Evolutionary conservation across 148 eudicot genomes (phyloP).

Genomic region (Nepenthes gracilis): DNA sequence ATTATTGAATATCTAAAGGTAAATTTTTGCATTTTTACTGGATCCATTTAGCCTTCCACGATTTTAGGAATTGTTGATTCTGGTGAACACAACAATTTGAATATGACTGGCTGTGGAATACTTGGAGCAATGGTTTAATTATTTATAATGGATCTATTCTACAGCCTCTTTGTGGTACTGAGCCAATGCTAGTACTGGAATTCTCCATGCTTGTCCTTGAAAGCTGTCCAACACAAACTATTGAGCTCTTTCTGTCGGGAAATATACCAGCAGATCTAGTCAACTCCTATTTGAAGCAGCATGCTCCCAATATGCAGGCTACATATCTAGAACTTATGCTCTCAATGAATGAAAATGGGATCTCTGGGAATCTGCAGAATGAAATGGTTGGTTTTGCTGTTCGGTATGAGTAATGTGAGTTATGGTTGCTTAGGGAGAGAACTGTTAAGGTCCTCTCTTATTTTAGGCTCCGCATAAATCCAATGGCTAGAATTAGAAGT

Average conservation of each 20-base stretch:
- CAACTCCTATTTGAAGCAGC: conserved; percentile 87
- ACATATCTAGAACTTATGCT: conserved; percentile 90
- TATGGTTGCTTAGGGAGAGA: too few species aligned
- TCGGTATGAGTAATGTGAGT: background rate
- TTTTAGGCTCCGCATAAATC: too few species aligned
- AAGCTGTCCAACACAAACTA: conserved; percentile 83
- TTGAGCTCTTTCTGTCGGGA: conserved; percentile 90
- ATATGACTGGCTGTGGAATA: background rate
- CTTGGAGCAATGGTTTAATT: background rate
- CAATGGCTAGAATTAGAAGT: too few species aligned
- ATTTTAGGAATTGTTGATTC: background rate
- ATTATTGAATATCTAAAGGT: conserved; percentile 94
- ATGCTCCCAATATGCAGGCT: conserved; percentile 98
- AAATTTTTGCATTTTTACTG: conserved; percentile 8
- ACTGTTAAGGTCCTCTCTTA: too few species aligned
- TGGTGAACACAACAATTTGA: background rate
- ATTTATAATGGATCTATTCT: conserved; percentile 22
- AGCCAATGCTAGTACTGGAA: conserved; percentile 94
- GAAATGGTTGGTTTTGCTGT: conserved; percentile 62
- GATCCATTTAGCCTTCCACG: background rate
- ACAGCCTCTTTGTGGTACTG: conserved; percentile 95
- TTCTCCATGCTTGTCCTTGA: conserved; percentile 90
- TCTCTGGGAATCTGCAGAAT: conserved; percentile 91
- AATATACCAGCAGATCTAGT: conserved; percentile 92
- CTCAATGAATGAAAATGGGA: conserved; percentile 73